These are phyloP conservation scores for Marasmius tenuissimus DNA, from an alignment of 1,284 basidiomycete genomes.

Conservation along the genomic window DNA sequence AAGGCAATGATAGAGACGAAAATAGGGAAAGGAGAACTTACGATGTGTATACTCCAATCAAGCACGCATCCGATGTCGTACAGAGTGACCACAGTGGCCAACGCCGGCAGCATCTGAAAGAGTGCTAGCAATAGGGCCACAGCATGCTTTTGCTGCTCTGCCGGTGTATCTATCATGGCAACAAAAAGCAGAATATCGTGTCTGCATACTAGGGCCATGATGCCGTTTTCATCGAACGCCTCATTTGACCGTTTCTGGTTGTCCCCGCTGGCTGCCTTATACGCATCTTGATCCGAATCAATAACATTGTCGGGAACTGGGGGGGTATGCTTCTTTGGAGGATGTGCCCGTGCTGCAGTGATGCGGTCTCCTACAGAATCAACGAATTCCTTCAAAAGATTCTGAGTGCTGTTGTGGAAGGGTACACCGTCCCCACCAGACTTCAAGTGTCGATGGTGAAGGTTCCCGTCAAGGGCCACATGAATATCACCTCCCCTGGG, in stretches of 20 bases:
- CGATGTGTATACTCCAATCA: slow-evolving; percentile 13
- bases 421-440: background rate
- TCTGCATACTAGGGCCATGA: too few species aligned
- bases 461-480: background rate
- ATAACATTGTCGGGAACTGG: background rate
- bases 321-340: background rate
- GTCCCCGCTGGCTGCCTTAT: too few species aligned
- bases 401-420: background rate
- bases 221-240: too few species aligned
- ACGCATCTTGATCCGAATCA: too few species aligned
- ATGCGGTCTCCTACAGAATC: background rate
- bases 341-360: background rate
- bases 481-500: background rate
- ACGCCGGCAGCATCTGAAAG: background rate
- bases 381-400: background rate
- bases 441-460: background rate
- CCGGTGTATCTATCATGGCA: background rate
- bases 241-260: too few species aligned
- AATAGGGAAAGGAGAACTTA: slow-evolving; percentile 14
- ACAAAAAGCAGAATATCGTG: background rate
- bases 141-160: background rate
- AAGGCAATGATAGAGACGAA: too few species aligned
- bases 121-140: background rate
- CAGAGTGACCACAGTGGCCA: slow-evolving; percentile 6
- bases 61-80: slow-evolving; percentile 23